phyloP scores from a whole-genome alignment of 2,329 filamentous ascomycete genomes.

The Basipetospora chlamydospora region DNA sequence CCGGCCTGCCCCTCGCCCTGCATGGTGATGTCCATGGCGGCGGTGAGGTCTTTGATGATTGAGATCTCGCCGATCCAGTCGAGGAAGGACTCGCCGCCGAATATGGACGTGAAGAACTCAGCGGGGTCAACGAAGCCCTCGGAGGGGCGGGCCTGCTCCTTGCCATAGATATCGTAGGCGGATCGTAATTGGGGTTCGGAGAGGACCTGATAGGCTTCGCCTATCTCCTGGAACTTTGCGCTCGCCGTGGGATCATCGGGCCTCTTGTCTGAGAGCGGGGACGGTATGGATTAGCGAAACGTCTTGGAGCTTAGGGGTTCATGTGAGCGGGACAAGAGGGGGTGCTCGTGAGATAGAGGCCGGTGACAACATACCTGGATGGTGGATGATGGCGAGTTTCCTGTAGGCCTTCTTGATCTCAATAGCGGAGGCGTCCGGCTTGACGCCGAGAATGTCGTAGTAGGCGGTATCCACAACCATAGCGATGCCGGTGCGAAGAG shows the following conservation, averaged over 20 bases:
- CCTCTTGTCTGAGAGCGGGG: constrained; percentile 77
- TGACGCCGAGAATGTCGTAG: constrained; percentile 75
- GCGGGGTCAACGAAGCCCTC: constrained; percentile 90
- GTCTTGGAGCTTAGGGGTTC: not conserved
- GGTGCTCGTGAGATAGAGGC: constrained; percentile 1
- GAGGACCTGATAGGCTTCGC: constrained; percentile 64
- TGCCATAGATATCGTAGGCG: constrained; percentile 93
- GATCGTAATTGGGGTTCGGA: constrained; percentile 76
- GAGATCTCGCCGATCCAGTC: constrained; percentile 98
- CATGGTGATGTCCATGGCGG: constrained; percentile 97
- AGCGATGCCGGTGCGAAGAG: constrained; percentile 7
- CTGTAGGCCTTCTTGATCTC: constrained; percentile 97
- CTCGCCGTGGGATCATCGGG: constrained; percentile 89
- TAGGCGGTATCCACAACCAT: constrained; percentile 86
- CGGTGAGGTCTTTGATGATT: constrained; percentile 94
- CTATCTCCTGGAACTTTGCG: constrained; percentile 83
- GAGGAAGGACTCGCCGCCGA: constrained; percentile 87
- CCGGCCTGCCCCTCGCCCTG: constrained; percentile 35
- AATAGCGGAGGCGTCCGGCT: constrained; percentile 71
- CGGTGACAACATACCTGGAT: constrained; percentile 48
- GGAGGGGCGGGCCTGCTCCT: constrained; percentile 80
- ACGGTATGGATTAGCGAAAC: too few relatives aligned
- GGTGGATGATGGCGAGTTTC: constrained; percentile 85
- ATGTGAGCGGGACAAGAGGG: not conserved
- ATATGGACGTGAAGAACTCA: constrained; percentile 98